Evolutionary conservation across 192 early-diverging fungal genomes (phyloP).

Genomic region (Podila minutissima): DNA sequence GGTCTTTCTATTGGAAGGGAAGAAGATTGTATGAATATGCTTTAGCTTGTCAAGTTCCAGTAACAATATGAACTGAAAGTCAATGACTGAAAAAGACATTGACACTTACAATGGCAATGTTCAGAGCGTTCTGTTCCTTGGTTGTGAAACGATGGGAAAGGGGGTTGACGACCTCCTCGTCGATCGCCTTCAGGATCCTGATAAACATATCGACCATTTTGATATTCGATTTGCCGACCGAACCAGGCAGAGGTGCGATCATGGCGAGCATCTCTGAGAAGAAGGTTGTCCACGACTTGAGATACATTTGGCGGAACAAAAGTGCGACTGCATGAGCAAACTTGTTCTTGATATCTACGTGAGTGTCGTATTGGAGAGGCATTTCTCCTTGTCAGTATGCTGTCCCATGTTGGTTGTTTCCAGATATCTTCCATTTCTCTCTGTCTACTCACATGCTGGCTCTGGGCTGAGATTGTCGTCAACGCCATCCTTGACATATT

Average conservation of each 20-base stretch:
- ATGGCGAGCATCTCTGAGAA: conserved; percentile 85
- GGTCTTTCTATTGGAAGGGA: conserved; percentile 70
- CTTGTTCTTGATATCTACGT: conserved; percentile 79
- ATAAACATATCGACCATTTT: conserved; percentile 80
- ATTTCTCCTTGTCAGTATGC: too few relatives aligned
- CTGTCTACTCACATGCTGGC: conserved; percentile 56
- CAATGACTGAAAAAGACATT: too few relatives aligned
- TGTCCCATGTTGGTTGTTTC: too few relatives aligned
- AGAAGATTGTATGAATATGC: background rate
- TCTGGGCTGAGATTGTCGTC: conserved; percentile 55
- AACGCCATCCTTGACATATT: conserved; percentile 57
- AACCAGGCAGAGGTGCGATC: conserved; percentile 59
- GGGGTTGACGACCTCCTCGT: conserved; percentile 88
- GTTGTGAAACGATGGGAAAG: conserved; percentile 68
- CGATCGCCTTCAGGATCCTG: conserved; percentile 79
- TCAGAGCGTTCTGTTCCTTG: conserved; percentile 73
- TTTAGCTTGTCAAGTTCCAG: background rate
- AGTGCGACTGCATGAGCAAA: conserved; percentile 83
- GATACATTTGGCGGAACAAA: conserved; percentile 84
- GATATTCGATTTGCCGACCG: conserved; percentile 56
- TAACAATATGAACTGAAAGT: too few relatives aligned
- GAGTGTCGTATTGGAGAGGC: background rate
- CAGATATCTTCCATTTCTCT: background rate
- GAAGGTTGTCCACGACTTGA: conserved; percentile 88
- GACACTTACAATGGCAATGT: conserved; percentile 69